Percentiles rank a stretch among this genome's conserved stretches.
Conservation (phyloP, 768 basidiomycete species). For the Phanerochaete carnosa region DNA sequence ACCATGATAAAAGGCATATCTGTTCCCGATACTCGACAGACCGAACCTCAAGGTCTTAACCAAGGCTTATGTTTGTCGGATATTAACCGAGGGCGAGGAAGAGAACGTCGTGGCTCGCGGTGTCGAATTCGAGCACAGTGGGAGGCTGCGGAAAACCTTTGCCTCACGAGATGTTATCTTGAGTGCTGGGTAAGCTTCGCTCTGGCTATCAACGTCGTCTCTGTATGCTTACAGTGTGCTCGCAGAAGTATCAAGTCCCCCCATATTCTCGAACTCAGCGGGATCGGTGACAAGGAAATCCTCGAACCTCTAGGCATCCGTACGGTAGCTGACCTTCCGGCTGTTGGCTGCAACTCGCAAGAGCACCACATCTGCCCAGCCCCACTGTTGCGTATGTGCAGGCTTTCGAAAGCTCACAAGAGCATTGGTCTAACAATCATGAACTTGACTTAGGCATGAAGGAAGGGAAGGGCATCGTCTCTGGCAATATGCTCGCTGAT, state of each 20-base stretch:
- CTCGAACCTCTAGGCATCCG: slow-evolving; percentile 32
- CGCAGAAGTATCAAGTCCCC: slow-evolving; percentile 39
- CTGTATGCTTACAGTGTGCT: neutral
- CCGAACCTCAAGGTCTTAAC: neutral
- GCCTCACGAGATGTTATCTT: neutral
- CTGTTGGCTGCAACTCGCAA: slow-evolving; percentile 44
- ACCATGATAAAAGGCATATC: neutral
- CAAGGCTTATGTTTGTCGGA: neutral
- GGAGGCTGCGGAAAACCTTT: neutral
- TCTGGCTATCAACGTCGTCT: neutral
- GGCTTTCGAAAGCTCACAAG: too few species aligned
- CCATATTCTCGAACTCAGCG: slow-evolving; percentile 45
- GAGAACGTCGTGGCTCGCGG: neutral
- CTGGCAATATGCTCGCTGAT: neutral
- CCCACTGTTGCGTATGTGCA: neutral
- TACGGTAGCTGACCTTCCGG: slow-evolving; percentile 36
- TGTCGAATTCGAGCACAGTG: neutral
- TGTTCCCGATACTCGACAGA: neutral
- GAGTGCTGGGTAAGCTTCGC: neutral
- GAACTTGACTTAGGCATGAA: slow-evolving; percentile 18
- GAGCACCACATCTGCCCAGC: slow-evolving; percentile 8
- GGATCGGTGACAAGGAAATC: slow-evolving; percentile 35
- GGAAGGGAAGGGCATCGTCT: neutral
- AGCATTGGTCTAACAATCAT: neutral
- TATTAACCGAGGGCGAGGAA: neutral